Evolutionary conservation across 2,329 filamentous ascomycete genomes (phyloP).

Genomic region (Ilyonectria sp.): DNA sequence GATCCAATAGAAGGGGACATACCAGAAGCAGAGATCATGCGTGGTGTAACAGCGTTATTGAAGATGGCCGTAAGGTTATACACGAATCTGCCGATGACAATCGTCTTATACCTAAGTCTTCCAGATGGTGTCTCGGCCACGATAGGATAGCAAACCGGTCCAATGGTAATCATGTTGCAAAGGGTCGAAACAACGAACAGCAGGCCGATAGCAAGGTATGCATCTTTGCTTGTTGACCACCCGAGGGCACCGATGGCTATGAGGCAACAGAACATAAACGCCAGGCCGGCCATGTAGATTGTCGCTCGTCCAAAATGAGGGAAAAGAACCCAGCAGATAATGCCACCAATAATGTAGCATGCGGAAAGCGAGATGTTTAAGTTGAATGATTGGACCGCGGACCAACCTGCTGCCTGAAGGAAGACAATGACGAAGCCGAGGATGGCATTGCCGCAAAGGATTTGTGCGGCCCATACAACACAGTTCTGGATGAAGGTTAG

Average conservation of each 20-base stretch:
- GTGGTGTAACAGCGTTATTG: conserved; percentile 55
- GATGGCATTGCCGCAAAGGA: conserved; percentile 55
- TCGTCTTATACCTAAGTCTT: conserved; percentile 61
- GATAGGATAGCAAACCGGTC: conserved; percentile 56
- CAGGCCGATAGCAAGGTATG: conserved; percentile 38
- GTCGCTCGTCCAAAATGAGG: conserved; percentile 57
- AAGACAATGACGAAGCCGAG: conserved; percentile 57
- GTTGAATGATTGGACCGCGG: conserved; percentile 54
- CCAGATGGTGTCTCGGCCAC: conserved; percentile 59
- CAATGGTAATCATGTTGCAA: conserved; percentile 54
- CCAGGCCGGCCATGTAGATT: conserved; percentile 57
- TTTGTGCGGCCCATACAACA: conserved; percentile 57
- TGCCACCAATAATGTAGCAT: conserved; percentile 57
- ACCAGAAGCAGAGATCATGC: conserved; percentile 45
- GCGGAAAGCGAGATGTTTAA: conserved; percentile 58
- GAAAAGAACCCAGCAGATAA: conserved; percentile 59
- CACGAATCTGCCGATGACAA: conserved; percentile 59
- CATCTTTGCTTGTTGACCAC: conserved; percentile 12
- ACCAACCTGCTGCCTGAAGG: conserved; percentile 56
- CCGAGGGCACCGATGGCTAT: conserved; percentile 39
- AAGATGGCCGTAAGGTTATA: conserved; percentile 61
- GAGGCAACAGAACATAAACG: conserved; percentile 53
- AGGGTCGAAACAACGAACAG: conserved; percentile 51
- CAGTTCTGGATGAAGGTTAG: conserved; percentile 46
- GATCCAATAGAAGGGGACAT: neutral